phyloP scores from a whole-genome alignment of 129 eudicot species.

The Calendula officinalis region DNA sequence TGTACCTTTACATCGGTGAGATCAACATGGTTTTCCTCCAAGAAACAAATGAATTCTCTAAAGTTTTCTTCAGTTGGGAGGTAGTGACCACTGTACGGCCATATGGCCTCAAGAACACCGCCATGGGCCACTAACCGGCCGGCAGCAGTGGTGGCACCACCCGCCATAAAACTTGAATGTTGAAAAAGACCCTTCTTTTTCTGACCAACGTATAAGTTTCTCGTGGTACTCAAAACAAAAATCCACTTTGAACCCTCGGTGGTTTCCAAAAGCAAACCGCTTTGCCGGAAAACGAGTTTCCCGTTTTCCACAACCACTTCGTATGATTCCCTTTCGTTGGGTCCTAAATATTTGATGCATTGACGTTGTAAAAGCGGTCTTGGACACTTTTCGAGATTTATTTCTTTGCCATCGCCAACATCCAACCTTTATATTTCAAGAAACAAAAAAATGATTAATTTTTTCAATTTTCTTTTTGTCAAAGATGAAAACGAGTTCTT shows the following conservation, averaged over 20 bases:
- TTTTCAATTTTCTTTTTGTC: neutral
- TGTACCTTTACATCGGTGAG: conserved; percentile 84
- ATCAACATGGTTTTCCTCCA: conserved; percentile 79
- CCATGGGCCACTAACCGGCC: conserved; percentile 74
- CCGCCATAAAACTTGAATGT: conserved; percentile 84
- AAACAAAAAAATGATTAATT: conserved; percentile 2
- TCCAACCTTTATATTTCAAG: conserved; percentile 62
- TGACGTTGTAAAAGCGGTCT: conserved; percentile 66
- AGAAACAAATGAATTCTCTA: conserved; percentile 75
- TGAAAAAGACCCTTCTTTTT: conserved; percentile 82
- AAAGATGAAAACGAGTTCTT: conserved; percentile 8
- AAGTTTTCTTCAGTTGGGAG: conserved; percentile 97
- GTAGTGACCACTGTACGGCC: conserved; percentile 99
- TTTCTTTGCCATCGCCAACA: conserved; percentile 89
- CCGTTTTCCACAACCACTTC: conserved; percentile 80
- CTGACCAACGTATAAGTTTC: conserved; percentile 74
- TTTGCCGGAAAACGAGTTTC: conserved; percentile 61
- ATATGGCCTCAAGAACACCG: conserved; percentile 87
- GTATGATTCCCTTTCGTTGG: conserved; percentile 69
- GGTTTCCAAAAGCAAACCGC: conserved; percentile 56
- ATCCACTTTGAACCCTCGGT: conserved; percentile 79
- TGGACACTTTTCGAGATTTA: conserved; percentile 71
- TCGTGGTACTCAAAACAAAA: conserved; percentile 79
- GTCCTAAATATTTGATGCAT: conserved; percentile 88
- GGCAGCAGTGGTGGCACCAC: conserved; percentile 88